Evolutionary conservation across 208 protist species (phyloP).

Genomic region (Wallacemonas sp.): DNA sequence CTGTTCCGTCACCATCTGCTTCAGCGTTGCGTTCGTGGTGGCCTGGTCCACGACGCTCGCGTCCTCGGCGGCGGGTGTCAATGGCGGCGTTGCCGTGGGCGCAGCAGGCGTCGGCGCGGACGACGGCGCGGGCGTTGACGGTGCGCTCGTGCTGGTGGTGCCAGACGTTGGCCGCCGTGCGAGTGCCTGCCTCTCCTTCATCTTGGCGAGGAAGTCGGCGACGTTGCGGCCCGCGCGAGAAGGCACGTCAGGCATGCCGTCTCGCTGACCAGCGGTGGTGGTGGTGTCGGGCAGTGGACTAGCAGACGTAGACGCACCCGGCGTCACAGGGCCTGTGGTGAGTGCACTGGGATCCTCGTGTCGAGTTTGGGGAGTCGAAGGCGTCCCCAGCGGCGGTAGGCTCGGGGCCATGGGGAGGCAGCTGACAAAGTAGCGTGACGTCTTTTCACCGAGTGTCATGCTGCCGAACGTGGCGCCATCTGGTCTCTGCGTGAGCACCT

Average conservation of each 20-base stretch:
- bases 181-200: constrained; percentile 23
- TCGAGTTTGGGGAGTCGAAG: not conserved
- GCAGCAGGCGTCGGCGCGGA: not conserved
- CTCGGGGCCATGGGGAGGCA: constrained; percentile 21
- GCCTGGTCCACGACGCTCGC: not conserved
- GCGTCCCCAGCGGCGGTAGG: constrained; percentile 6
- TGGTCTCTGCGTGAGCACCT: constrained; percentile 11
- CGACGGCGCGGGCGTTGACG: not conserved
- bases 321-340: no score
- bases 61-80: not conserved
- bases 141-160: not conserved
- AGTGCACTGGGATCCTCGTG: not conserved
- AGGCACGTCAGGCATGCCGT: not conserved
- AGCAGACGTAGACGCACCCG: no score
- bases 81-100: not conserved
- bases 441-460: constrained; percentile 5
- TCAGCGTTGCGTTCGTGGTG: constrained; percentile 9
- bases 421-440: constrained; percentile 27
- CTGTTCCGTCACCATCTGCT: not conserved
- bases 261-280: not conserved
- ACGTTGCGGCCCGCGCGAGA: constrained; percentile 12
- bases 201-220: constrained; percentile 17
- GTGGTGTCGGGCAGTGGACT: not conserved
- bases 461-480: constrained; percentile 14
- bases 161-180: constrained; percentile 7